Conservation (phyloP, 306 rosid genomes). For the Cicer pinnatifidum region DNA sequence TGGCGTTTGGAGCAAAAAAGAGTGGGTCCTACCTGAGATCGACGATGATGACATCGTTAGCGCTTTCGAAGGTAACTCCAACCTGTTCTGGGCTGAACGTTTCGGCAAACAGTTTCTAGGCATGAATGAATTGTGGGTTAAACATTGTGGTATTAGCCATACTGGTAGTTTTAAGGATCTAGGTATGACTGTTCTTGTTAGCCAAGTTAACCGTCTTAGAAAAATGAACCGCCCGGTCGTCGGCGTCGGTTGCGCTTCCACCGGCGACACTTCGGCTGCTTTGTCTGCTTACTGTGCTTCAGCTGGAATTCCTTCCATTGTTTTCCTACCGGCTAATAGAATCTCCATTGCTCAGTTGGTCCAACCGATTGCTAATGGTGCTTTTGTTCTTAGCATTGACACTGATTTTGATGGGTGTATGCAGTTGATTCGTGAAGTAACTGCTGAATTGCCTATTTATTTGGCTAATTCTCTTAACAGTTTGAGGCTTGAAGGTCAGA, state of each 20-base stretch:
- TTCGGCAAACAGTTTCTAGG: slow-evolving; percentile 71
- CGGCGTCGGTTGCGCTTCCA: slow-evolving; percentile 87
- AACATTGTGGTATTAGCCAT: slow-evolving; percentile 88
- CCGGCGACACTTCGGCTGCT: slow-evolving; percentile 85
- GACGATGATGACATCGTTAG: slow-evolving; percentile 68
- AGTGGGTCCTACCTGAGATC: slow-evolving; percentile 86
- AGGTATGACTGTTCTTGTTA: slow-evolving; percentile 87
- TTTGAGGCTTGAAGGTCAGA: slow-evolving; percentile 81
- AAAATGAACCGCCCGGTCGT: slow-evolving; percentile 73
- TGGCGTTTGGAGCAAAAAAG: slow-evolving; percentile 89
- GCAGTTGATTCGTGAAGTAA: slow-evolving; percentile 77
- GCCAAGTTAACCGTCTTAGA: slow-evolving; percentile 76
- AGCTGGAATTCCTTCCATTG: slow-evolving; percentile 76
- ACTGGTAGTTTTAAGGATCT: slow-evolving; percentile 84
- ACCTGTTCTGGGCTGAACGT: slow-evolving; percentile 91
- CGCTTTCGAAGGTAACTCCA: slow-evolving; percentile 84
- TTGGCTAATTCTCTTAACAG: slow-evolving; percentile 75
- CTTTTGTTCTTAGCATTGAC: slow-evolving; percentile 76
- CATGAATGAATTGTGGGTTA: slow-evolving; percentile 87
- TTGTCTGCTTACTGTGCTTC: slow-evolving; percentile 78
- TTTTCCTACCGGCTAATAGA: slow-evolving; percentile 68
- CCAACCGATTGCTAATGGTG: slow-evolving; percentile 86
- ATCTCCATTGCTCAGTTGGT: slow-evolving; percentile 81
- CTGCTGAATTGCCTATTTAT: slow-evolving; percentile 73
- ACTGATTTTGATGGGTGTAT: slow-evolving; percentile 90